Conservation (phyloP, 2,329 filamentous ascomycete species). For the Cladophialophora carrionii region DNA sequence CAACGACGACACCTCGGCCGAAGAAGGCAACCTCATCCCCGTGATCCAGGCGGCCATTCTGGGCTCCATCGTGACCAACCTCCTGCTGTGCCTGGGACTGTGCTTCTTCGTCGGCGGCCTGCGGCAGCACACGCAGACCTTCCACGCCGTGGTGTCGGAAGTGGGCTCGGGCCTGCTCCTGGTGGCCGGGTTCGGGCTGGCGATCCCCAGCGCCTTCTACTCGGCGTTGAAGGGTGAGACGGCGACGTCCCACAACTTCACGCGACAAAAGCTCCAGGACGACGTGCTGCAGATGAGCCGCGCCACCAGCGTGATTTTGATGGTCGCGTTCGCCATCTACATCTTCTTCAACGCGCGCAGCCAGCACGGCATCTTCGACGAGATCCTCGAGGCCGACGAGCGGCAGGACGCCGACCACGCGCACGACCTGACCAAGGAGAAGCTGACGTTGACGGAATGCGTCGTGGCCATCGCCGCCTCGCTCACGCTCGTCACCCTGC, state of each 20-base stretch:
- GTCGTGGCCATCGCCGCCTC: slow-evolving; percentile 66
- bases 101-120: slow-evolving; percentile 81
- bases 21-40: slow-evolving; percentile 51
- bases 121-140: slow-evolving; percentile 67
- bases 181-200: slow-evolving; percentile 66
- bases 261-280: slow-evolving; percentile 44
- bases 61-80: slow-evolving; percentile 79
- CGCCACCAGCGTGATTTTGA: slow-evolving; percentile 69
- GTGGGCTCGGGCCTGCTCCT: slow-evolving; percentile 76
- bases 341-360: slow-evolving; percentile 73
- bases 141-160: slow-evolving; percentile 76
- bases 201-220: slow-evolving; percentile 53
- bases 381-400: slow-evolving; percentile 73
- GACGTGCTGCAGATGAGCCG: slow-evolving; percentile 69
- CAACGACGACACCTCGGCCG: slow-evolving; percentile 10
- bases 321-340: slow-evolving; percentile 69
- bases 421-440: slow-evolving; percentile 63
- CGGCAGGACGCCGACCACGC: slow-evolving; percentile 66
- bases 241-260: slow-evolving; percentile 41
- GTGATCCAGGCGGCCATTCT: slow-evolving; percentile 83
- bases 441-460: slow-evolving; percentile 75
- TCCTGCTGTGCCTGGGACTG: slow-evolving; percentile 75
- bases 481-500: slow-evolving; percentile 71
- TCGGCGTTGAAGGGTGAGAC: slow-evolving; percentile 53
- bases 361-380: slow-evolving; percentile 76